Evolutionary conservation across 305 asterid genomes (phyloP).

Genomic region (Coffea humblotiana): DNA sequence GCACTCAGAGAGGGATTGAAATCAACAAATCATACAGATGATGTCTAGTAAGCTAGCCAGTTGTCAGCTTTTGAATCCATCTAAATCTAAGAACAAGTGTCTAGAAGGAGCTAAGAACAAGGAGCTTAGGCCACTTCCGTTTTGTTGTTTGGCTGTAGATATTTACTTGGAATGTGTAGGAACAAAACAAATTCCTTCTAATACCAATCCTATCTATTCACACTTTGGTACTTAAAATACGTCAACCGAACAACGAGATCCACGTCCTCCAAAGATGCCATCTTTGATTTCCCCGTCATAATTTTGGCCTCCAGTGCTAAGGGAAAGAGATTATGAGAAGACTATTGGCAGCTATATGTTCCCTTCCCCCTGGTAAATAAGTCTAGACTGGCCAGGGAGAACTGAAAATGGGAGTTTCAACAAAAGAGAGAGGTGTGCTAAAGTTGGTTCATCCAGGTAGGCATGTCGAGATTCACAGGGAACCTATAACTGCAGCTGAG

Average conservation of each 20-base stretch:
- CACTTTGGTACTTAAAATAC: neutral
- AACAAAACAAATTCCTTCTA: neutral
- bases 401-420: conserved; percentile 35
- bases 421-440: conserved; percentile 36
- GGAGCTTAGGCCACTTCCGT: neutral
- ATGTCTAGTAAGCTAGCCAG: neutral
- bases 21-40: neutral
- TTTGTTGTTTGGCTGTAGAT: neutral
- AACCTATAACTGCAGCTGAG: conserved; percentile 55
- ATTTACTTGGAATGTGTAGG: neutral
- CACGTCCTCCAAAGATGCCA: neutral
- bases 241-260: conserved; percentile 15
- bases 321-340: conserved; percentile 5
- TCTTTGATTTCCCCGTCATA: conserved; percentile 1
- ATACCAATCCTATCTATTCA: neutral
- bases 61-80: neutral
- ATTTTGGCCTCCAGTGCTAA: conserved; percentile 14
- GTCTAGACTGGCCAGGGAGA: neutral
- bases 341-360: neutral
- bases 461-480: conserved; percentile 36
- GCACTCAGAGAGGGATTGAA: neutral
- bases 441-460: conserved; percentile 59
- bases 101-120: conserved; percentile 8
- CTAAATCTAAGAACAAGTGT: conserved; percentile 2
- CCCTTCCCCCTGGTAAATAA: conserved; percentile 15